Evolutionary conservation across 2,329 filamentous ascomycete genomes (phyloP).

Genomic region (Alternaria sp.): DNA sequence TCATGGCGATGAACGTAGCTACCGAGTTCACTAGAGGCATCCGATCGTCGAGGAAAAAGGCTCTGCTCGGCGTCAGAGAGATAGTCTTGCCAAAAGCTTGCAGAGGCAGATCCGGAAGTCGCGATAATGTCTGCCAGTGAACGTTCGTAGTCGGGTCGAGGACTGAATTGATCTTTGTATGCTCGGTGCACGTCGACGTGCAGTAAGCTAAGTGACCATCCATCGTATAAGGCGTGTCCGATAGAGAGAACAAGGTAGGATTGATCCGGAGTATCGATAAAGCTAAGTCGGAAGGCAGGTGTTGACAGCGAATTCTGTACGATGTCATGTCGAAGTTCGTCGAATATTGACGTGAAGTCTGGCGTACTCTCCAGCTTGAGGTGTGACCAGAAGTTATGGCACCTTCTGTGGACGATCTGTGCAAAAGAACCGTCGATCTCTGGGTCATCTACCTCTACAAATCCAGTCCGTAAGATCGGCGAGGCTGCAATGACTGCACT

Average conservation of each 20-base stretch:
- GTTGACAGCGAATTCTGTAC: conserved; percentile 2
- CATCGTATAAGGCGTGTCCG: conserved; percentile 89
- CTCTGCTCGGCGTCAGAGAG: conserved; percentile 63
- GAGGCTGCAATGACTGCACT: conserved; percentile 65
- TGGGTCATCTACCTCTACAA: conserved; percentile 71
- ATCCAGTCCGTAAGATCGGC: conserved; percentile 79
- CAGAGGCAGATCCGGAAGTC: conserved; percentile 58
- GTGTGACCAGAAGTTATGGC: conserved; percentile 49
- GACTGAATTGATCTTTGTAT: conserved; percentile 61
- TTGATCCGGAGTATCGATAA: conserved; percentile 46
- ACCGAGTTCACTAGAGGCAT: conserved; percentile 6
- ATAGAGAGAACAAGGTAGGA: conserved; percentile 72
- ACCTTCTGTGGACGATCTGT: conserved; percentile 59
- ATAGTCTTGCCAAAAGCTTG: conserved; percentile 75
- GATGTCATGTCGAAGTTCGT: conserved; percentile 49
- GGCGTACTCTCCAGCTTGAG: conserved; percentile 28
- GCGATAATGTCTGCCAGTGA: conserved; percentile 66
- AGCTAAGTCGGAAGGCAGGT: conserved; percentile 49
- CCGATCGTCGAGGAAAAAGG: conserved; percentile 48
- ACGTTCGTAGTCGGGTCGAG: conserved; percentile 60
- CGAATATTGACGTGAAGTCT: conserved; percentile 44
- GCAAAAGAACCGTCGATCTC: conserved; percentile 64
- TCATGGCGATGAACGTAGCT: conserved; percentile 57
- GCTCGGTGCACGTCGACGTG: conserved; percentile 74
- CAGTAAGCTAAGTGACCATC: conserved; percentile 79